Evolutionary conservation across 2,329 filamentous ascomycete genomes (phyloP), one percentile per base, ranked within the genome.

Genomic region (Diaporthe sp.): DNA sequence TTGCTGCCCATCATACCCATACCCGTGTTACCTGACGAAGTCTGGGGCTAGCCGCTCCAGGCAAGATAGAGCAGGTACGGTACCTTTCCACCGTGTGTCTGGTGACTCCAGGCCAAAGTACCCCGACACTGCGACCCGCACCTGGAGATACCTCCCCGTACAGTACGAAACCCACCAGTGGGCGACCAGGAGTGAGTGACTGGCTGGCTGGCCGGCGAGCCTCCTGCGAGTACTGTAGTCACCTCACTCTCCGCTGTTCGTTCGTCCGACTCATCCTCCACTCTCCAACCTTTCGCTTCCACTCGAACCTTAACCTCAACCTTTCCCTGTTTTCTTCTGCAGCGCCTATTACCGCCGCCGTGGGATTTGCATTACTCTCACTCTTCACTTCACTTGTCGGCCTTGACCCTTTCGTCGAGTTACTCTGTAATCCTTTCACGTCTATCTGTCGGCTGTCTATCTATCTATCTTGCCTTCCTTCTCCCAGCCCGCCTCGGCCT

Each of bases 191-290:
- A 34, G 44, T 51, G 31, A n/a, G 6, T 60, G 34, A 34, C 34
- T 22, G 20, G 17, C 44, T 17, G 44, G 15, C n/a, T 49, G 39
- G 8, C 39, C 13, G 28, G 44, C 31, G 42, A 72, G 53, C 71
- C 71, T 63, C 47, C 34, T 61, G n/a, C 47, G 34, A 51, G 49
- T n/a, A 53, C 37, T 28, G 44, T 39, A 63, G 75, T 76, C 75
- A 75, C 72, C 63, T 71, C 65, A 71, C 65, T 37, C 28, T 73
- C 28, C 61, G 34, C 73, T 72, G 70, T 34, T 71, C 17, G 70
- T 34, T 71, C 17, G 73, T 71, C 70, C 75, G 61, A 73, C 47
- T 76, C 73, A 58, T 65, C 68, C 61, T 72, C n/a, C 73, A 57
- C 60, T 34, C 47, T 49, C 67, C 68, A 71, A 61, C 63, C 61